phyloP scores from a whole-genome alignment of 805 yeast genomes.

The Saturnispora kantuleensis region DNA sequence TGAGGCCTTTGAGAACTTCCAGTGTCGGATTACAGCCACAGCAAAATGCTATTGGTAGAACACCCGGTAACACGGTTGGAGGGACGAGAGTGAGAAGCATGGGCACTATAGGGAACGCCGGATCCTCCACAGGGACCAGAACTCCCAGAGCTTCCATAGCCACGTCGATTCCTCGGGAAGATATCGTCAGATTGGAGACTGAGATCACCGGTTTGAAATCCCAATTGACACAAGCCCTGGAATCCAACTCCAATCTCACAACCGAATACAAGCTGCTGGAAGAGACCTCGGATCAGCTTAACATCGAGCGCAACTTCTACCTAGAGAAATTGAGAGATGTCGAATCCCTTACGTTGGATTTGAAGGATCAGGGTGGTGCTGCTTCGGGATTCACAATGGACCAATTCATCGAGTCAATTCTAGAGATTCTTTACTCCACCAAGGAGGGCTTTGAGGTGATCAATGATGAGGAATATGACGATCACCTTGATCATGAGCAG shows the following conservation, averaged over 20 bases:
- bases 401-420: constrained; percentile 50
- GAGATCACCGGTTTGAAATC: neutral
- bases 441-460: constrained; percentile 76
- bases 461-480: constrained; percentile 17
- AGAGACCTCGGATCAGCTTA: constrained; percentile 54
- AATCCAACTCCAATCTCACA: constrained; percentile 30
- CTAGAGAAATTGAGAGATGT: constrained; percentile 83
- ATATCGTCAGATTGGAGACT: neutral
- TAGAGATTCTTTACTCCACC: constrained; percentile 67
- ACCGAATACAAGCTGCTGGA: constrained; percentile 43
- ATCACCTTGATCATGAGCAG: neutral
- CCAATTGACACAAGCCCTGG: neutral
- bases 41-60: too few relatives aligned
- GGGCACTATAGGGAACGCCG: too few relatives aligned
- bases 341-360: constrained; percentile 65
- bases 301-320: constrained; percentile 82
- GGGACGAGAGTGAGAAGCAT: too few relatives aligned
- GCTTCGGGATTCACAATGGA: constrained; percentile 20
- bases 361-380: constrained; percentile 20
- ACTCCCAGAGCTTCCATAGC: neutral
- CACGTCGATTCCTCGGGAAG: constrained; percentile 3
- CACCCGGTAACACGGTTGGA: too few relatives aligned
- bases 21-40: constrained; percentile 5
- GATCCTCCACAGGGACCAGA: too few relatives aligned
- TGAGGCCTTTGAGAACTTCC: constrained; percentile 3